A percentile compares a stretch with the other conserved stretches of the same genome.
Evolutionary conservation across 495 filamentous ascomycete species (phyloP).

Genomic region (Xylaria palmicola): DNA sequence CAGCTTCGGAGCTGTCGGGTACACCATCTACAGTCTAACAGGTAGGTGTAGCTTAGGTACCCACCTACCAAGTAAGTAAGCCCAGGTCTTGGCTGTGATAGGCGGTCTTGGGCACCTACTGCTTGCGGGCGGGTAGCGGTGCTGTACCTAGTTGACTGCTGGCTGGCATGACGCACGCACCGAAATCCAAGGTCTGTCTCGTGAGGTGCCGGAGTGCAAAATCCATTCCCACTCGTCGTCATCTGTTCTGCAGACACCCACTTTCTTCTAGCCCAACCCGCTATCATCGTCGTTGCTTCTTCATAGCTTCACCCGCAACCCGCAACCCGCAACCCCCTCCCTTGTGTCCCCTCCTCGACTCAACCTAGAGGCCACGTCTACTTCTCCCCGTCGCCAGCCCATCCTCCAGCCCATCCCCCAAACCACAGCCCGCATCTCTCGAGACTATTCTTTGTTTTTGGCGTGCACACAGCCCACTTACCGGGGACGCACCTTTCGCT

Average conservation of each 20-base stretch:
- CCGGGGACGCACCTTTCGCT: not conserved
- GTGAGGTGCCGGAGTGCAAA: not conserved
- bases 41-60: too few species aligned
- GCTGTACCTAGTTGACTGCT: not conserved
- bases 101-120: too few species aligned
- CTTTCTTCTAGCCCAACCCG: not conserved
- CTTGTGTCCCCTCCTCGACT: not conserved
- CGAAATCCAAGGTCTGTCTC: not conserved
- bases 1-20: too few species aligned
- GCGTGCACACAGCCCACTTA: too few species aligned
- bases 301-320: not conserved
- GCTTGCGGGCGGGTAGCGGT: too few species aligned
- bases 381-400: not conserved
- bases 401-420: not conserved
- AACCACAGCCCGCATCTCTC: not conserved
- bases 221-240: conserved; percentile 15
- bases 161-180: conserved; percentile 13
- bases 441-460: not conserved
- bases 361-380: not conserved
- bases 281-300: conserved; percentile 14
- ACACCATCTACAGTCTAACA: too few species aligned
- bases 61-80: too few species aligned
- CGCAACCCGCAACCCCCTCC: not conserved
- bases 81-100: too few species aligned
- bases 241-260: not conserved